Evolutionary conservation across 129 eudicot species (phyloP).

Genomic region (Scalesia atractyloides): DNA sequence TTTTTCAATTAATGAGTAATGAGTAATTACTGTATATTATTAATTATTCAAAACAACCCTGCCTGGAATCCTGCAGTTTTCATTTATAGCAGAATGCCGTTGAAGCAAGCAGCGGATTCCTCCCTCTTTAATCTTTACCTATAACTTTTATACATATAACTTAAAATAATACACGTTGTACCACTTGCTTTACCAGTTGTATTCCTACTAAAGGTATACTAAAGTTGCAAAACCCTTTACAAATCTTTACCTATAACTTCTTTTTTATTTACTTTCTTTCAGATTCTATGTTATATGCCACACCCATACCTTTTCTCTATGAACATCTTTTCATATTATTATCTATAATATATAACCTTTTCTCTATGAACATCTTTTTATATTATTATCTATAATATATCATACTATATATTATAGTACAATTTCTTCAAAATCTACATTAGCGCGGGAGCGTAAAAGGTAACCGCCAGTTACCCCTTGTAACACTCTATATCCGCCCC

Average conservation of each 20-base stretch:
- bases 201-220: background rate
- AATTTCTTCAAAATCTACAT: too few relatives aligned
- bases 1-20: conserved; percentile 20
- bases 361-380: conserved; percentile 13
- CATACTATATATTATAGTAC: background rate
- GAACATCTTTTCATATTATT: background rate
- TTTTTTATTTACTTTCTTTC: conserved; percentile 18
- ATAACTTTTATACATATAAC: background rate
- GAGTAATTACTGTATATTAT: conserved; percentile 30
- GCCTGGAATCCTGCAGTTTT: conserved; percentile 47
- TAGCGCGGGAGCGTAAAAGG: too few relatives aligned
- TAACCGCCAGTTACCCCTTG: too few relatives aligned
- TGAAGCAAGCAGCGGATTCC: conserved; percentile 38
- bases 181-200: conserved; percentile 16
- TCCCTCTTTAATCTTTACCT: conserved; percentile 11
- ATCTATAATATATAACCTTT: conserved; percentile 4
- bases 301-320: conserved; percentile 18
- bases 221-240: conserved; percentile 29
- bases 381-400: background rate
- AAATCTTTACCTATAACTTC: conserved; percentile 17
- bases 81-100: conserved; percentile 56
- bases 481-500: too few relatives aligned
- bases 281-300: conserved; percentile 26
- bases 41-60: conserved; percentile 34
- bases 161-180: conserved; percentile 5